Evolutionary conservation across 495 filamentous ascomycete species (phyloP).

Genomic region (Aspergillus affinis): DNA sequence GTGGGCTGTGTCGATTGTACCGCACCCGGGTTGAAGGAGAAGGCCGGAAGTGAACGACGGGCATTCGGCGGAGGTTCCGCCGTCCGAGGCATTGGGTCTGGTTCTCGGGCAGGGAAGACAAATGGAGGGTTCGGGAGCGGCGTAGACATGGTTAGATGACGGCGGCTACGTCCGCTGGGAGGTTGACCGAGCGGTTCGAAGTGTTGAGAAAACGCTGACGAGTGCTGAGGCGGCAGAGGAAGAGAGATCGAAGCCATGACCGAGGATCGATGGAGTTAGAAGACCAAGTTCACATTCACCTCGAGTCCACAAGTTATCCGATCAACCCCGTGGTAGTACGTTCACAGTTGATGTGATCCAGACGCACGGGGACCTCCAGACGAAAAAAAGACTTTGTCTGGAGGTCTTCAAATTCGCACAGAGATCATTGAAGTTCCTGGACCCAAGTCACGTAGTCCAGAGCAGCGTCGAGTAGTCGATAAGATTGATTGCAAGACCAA

Average conservation of each 20-base stretch:
- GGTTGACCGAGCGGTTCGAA: constrained; percentile 28
- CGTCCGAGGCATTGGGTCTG: constrained; percentile 17
- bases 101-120: constrained; percentile 60
- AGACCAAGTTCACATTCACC: constrained; percentile 14
- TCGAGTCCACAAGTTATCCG: constrained; percentile 15
- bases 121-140: constrained; percentile 71
- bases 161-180: constrained; percentile 24
- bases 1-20: constrained; percentile 30
- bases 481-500: background rate
- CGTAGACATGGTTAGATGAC: constrained; percentile 34
- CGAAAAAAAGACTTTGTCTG: constrained; percentile 38
- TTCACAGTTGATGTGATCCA: constrained; percentile 31
- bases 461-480: constrained; percentile 11
- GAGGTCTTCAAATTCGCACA: constrained; percentile 40
- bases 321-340: constrained; percentile 10
- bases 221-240: constrained; percentile 32
- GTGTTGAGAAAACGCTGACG: constrained; percentile 34
- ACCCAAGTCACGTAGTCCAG: constrained; percentile 27
- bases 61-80: constrained; percentile 15
- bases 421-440: constrained; percentile 40
- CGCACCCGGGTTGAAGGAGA: constrained; percentile 63
- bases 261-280: constrained; percentile 20
- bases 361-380: constrained; percentile 45
- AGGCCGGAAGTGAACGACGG: constrained; percentile 56
- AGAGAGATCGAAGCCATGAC: constrained; percentile 46